Base-by-base conservation (phyloP, 2,329 filamentous ascomycete species). In the Clonostachys rhizophaga region DNA sequence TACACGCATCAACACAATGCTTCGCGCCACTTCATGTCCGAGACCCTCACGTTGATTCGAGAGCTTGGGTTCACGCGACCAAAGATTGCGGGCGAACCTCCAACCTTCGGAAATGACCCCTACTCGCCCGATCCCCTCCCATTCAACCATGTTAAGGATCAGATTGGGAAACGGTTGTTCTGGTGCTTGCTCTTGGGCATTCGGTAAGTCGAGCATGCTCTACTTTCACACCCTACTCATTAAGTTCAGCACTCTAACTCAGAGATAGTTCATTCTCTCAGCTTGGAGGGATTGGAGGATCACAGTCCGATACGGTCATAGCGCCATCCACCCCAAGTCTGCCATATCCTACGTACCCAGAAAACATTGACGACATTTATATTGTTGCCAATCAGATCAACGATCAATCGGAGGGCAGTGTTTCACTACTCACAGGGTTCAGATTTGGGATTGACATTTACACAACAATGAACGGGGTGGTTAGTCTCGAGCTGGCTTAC, bases 321-420 rank as follows among this genome's bases (percentile, higher is more conserved):
- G 82, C 87, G 9, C 89, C 89, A 4, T 83, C 86, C 2, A 95
- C 89, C 0, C 81, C 83, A 0, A 83, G 78, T 24, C 81, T 89
- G 40, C 86, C 83, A 5, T 90, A 94, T 54, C 91, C 91, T 5
- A 86, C 88, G 8, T 74, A 91, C 12, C 91, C 91, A 0, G 71
- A 85, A 17, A 90, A 95, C 57, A 82, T 95, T 1, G 91, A 96
- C 55, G 91, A 96, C 63, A 83, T 86, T 48, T 91, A 83, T 58
- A 87, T 96, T 49, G 84, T 84, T 49, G 73, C 84, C 2, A 79
- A 83, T 20, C 81, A 87, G 51, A 81, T 92, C 45, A 78, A 86
- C 34, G 73, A 78, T 8, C 90, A 92, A 56, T 85, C 87, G 3
- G 69, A 81, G 16, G 83, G 81, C 6, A 72, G 78, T 2, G 69